phyloP scores from a whole-genome alignment of 2,329 filamentous ascomycete species.

The Aspergillus brunneoviolaceus region DNA sequence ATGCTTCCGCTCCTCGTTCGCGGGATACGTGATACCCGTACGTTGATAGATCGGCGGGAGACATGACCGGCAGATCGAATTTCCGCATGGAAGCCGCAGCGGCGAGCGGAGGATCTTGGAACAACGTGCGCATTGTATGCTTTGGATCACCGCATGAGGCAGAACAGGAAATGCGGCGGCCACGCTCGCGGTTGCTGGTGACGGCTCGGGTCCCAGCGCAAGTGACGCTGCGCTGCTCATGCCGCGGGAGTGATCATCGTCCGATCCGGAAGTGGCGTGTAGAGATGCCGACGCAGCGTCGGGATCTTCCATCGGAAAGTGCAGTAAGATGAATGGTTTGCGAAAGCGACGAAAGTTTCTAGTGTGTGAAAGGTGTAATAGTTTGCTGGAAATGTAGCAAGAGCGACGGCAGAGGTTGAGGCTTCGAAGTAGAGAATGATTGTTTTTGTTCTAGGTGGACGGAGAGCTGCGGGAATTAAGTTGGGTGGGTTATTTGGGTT shows the following conservation, averaged over 20 bases:
- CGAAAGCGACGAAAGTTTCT: not conserved
- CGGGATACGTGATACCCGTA: slow-evolving; percentile 74
- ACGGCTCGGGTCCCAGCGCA: not conserved
- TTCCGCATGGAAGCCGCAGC: slow-evolving; percentile 77
- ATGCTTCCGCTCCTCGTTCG: slow-evolving; percentile 62
- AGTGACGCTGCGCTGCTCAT: not conserved
- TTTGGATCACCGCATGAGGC: slow-evolving; percentile 63
- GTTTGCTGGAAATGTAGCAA: not conserved
- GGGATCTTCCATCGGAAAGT: slow-evolving; percentile 13
- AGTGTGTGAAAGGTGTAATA: not conserved
- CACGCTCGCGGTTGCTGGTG: not conserved
- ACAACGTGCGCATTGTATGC: slow-evolving; percentile 77
- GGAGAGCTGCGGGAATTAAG: not conserved
- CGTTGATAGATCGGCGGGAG: slow-evolving; percentile 66
- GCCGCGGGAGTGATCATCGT: not conserved
- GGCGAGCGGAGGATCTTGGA: slow-evolving; percentile 66
- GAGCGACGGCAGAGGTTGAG: not conserved
- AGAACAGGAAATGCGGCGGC: not conserved
- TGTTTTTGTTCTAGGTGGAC: not conserved
- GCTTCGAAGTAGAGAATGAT: not conserved
- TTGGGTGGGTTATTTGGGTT: not conserved
- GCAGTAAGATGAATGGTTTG: not conserved
- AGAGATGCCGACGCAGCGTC: slow-evolving; percentile 4
- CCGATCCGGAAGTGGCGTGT: slow-evolving; percentile 7
- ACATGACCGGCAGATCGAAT: slow-evolving; percentile 72